phyloP scores from a whole-genome alignment of 768 basidiomycete genomes.

The Leccinellum luteum region DNA sequence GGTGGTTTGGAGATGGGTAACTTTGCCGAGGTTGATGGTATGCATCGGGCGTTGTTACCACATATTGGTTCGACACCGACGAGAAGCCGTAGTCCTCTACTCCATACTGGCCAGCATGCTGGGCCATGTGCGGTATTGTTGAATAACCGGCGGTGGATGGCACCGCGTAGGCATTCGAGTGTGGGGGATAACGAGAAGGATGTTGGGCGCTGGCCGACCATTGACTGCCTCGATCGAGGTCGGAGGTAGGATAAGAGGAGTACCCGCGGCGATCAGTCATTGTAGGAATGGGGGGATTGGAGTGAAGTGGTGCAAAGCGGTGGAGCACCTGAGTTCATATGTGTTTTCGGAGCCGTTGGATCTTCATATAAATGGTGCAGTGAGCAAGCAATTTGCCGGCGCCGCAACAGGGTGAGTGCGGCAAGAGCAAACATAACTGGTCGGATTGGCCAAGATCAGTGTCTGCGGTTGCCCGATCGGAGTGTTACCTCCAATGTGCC shows the following conservation, averaged over 20 bases:
- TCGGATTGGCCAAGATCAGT: constrained; percentile 29
- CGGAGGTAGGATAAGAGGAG: constrained; percentile 17
- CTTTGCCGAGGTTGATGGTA: constrained; percentile 27
- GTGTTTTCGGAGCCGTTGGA: constrained; percentile 33
- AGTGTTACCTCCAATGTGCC: constrained; percentile 26
- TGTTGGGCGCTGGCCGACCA: constrained; percentile 24
- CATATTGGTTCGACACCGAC: constrained; percentile 23
- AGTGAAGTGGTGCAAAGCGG: constrained; percentile 6
- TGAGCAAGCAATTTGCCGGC: constrained; percentile 31
- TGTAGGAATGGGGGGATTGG: constrained; percentile 6
- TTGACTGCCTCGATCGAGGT: constrained; percentile 20
- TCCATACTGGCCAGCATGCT: constrained; percentile 23
- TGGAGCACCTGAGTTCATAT: constrained; percentile 30
- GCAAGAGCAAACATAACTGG: constrained; percentile 28
- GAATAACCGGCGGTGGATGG: constrained; percentile 21
- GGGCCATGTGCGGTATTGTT: constrained; percentile 18
- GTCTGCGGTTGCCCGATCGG: constrained; percentile 26
- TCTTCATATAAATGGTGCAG: constrained; percentile 25
- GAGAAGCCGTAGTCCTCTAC: constrained; percentile 21
- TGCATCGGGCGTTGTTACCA: constrained; percentile 5
- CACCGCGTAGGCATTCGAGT: constrained; percentile 18
- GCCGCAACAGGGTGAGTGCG: constrained; percentile 31
- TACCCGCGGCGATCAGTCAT: constrained; percentile 34
- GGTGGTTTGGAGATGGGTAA: constrained; percentile 25
- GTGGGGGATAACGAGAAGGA: constrained; percentile 23